Percentiles rank a stretch among this genome's conserved stretches.
Conservation (phyloP, 1,284 basidiomycete species). For the Omphalotus olearius region DNA sequence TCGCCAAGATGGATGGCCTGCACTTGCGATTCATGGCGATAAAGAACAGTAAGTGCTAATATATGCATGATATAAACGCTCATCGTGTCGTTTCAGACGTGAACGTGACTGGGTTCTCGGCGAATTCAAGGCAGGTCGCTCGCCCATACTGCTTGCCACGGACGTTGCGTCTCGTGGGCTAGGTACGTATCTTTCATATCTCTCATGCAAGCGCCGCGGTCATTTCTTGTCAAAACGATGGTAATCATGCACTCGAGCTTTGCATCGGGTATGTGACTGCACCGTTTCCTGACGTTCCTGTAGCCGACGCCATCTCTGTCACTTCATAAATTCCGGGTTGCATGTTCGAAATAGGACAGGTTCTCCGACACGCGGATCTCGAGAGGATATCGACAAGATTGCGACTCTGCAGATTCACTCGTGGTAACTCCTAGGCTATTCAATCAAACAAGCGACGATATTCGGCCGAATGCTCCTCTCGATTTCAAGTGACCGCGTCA, state of each 20-base stretch:
- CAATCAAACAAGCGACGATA: no score
- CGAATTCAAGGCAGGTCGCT: slow-evolving; percentile 98
- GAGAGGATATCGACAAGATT: slow-evolving; percentile 20
- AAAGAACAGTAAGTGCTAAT: slow-evolving; percentile 79
- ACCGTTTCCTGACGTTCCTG: slow-evolving; percentile 5
- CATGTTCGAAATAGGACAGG: slow-evolving; percentile 53
- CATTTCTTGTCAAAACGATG: not conserved
- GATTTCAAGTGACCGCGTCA: slow-evolving; percentile 33
- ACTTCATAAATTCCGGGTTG: slow-evolving; percentile 28
- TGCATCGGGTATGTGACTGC: not conserved
- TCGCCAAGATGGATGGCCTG: slow-evolving; percentile 97
- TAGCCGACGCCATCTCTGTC: slow-evolving; percentile 12
- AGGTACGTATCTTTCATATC: slow-evolving; percentile 71
- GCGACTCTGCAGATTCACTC: no score
- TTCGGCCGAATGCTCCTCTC: slow-evolving; percentile 23
- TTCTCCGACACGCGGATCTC: slow-evolving; percentile 33
- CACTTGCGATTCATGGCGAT: slow-evolving; percentile 97
- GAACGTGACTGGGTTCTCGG: slow-evolving; percentile 98
- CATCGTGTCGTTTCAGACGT: slow-evolving; percentile 50
- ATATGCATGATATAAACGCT: slow-evolving; percentile 7
- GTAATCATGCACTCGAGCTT: not conserved
- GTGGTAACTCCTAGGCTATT: no score
- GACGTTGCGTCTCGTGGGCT: slow-evolving; percentile 99
- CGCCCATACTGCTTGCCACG: slow-evolving; percentile 97
- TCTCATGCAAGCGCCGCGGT: slow-evolving; percentile 32